phyloP scores from a whole-genome alignment of 768 basidiomycete genomes.

The Suillus luteus region DNA sequence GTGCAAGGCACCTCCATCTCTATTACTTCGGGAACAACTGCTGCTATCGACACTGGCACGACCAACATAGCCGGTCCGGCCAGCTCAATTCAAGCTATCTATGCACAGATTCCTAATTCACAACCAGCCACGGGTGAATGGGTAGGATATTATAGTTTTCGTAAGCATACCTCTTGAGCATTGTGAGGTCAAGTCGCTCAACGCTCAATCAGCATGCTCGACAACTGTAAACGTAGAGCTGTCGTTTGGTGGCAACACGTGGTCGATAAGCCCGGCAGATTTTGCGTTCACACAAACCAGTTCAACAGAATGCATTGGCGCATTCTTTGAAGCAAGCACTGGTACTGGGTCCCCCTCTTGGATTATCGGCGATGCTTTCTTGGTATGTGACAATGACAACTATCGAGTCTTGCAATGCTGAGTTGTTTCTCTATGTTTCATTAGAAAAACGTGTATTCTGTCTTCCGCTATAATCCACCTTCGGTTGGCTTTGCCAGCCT shows the following conservation, averaged over 20 bases:
- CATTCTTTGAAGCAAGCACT: constrained; percentile 48
- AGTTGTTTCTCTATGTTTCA: not conserved
- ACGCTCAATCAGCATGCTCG: constrained; percentile 31
- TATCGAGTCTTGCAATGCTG: not conserved
- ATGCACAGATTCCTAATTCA: constrained; percentile 46
- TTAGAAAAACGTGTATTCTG: constrained; percentile 59
- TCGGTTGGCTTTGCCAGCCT: constrained; percentile 54
- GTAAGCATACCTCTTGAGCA: constrained; percentile 21
- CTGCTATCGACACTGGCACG: constrained; percentile 64
- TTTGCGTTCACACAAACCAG: constrained; percentile 45
- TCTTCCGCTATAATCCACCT: constrained; percentile 51
- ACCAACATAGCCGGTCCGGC: constrained; percentile 58
- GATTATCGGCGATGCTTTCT: constrained; percentile 57
- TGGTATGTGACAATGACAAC: constrained; percentile 26
- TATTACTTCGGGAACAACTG: constrained; percentile 26
- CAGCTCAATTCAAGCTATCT: constrained; percentile 42
- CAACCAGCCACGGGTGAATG: constrained; percentile 37
- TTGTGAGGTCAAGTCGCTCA: not conserved
- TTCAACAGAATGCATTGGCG: constrained; percentile 48
- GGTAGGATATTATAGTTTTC: constrained; percentile 52
- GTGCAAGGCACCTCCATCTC: constrained; percentile 36
- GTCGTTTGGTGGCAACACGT: constrained; percentile 47
- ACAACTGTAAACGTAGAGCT: constrained; percentile 41
- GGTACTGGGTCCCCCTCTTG: constrained; percentile 40
- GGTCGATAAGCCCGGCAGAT: constrained; percentile 51